Evolutionary conservation across 1,284 basidiomycete species (phyloP).

Genomic region (Ceratobasidium sp.): DNA sequence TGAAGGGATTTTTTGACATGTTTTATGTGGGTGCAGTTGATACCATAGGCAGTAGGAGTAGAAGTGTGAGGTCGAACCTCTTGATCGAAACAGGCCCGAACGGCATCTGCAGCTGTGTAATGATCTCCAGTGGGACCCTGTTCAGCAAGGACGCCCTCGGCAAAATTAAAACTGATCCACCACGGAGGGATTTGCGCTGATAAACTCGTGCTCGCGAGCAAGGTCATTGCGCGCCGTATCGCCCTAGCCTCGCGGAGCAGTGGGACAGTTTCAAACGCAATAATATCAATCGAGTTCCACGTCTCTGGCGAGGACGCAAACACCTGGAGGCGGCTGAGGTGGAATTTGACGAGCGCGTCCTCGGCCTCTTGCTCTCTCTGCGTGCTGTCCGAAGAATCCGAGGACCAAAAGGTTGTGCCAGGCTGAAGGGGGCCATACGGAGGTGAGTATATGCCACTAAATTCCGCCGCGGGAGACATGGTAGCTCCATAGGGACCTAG

Average conservation of each 20-base stretch:
- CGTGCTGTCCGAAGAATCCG: conserved; percentile 52
- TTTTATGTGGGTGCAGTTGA: conserved; percentile 69
- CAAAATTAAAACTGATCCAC: conserved; percentile 80
- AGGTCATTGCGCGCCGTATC: conserved; percentile 65
- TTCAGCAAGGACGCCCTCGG: conserved; percentile 61
- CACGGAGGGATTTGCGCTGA: conserved; percentile 61
- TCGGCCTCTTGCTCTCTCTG: conserved; percentile 42
- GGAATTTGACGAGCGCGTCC: conserved; percentile 67
- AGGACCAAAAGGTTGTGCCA: conserved; percentile 26
- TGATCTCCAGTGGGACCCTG: conserved; percentile 45
- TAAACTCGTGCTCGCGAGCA: conserved; percentile 48
- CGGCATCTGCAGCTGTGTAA: conserved; percentile 17
- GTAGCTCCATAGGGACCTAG: conserved; percentile 79
- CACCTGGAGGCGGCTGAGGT: conserved; percentile 66
- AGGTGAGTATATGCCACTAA: conserved; percentile 74
- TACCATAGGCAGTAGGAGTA: conserved; percentile 63
- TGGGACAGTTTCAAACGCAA: conserved; percentile 85
- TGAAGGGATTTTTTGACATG: conserved; percentile 47
- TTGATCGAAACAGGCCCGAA: conserved; percentile 40
- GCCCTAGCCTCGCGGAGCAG: conserved; percentile 69
- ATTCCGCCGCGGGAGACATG: conserved; percentile 73
- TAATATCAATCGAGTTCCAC: conserved; percentile 67
- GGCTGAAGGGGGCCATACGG: conserved; percentile 67
- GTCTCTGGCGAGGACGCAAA: conserved; percentile 59
- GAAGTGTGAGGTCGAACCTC: conserved; percentile 46